Conservation (phyloP, 352 stramenopile species). For the Phytophthora sojae region DNA sequence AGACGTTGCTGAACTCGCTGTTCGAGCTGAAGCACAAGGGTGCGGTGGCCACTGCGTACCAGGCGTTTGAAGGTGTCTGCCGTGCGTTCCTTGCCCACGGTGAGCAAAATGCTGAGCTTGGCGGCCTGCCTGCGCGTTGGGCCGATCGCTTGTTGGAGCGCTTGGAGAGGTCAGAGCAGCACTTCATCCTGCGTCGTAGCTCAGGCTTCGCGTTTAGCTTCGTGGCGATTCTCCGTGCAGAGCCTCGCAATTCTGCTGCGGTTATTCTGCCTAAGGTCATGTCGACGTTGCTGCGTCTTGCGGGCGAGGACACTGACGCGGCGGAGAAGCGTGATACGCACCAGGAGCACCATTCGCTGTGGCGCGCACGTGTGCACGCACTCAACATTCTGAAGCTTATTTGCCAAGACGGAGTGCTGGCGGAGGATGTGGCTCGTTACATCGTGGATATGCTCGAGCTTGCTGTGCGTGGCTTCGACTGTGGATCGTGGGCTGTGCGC, state of each 20-base stretch:
- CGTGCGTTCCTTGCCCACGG: slow-evolving; percentile 75
- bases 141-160: slow-evolving; percentile 78
- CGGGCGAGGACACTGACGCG: slow-evolving; percentile 62
- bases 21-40: slow-evolving; percentile 92
- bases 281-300: slow-evolving; percentile 70
- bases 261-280: slow-evolving; percentile 84
- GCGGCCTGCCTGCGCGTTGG: slow-evolving; percentile 71
- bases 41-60: slow-evolving; percentile 83
- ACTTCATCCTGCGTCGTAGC: slow-evolving; percentile 89
- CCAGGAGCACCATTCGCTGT: slow-evolving; percentile 62
- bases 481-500: slow-evolving; percentile 86
- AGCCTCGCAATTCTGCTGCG: slow-evolving; percentile 82
- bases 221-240: slow-evolving; percentile 85
- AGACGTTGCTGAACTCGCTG: slow-evolving; percentile 82
- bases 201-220: slow-evolving; percentile 92
- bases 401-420: slow-evolving; percentile 87
- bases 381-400: slow-evolving; percentile 93
- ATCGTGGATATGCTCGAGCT: slow-evolving; percentile 89
- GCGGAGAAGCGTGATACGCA: slow-evolving; percentile 43
- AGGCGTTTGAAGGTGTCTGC: slow-evolving; percentile 88
- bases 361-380: slow-evolving; percentile 83
- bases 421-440: slow-evolving; percentile 84
- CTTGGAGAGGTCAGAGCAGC: slow-evolving; percentile 79
- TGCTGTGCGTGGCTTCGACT: slow-evolving; percentile 86
- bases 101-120: slow-evolving; percentile 62